Evolutionary conservation across 2,329 filamentous ascomycete genomes (phyloP).

Genomic region (Talaromyces sp.): DNA sequence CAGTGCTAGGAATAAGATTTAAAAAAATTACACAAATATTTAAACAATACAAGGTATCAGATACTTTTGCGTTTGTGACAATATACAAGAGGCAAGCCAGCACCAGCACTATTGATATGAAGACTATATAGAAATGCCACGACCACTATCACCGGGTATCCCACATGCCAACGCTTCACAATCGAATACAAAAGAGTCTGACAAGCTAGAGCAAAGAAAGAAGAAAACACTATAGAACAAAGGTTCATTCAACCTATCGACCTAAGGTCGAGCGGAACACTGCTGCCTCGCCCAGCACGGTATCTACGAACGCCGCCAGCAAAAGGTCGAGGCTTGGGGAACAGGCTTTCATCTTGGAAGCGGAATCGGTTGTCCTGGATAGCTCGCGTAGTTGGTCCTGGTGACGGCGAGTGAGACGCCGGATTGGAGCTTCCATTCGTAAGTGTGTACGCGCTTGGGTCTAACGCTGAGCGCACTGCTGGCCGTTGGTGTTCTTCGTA

Average conservation of each 20-base stretch:
- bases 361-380: conserved; percentile 72
- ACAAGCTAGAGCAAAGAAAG: not conserved
- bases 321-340: conserved; percentile 83
- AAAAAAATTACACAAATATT: not conserved
- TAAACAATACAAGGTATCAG: not conserved
- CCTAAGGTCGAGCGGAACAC: conserved; percentile 79
- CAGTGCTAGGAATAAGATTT: not conserved
- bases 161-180: not conserved
- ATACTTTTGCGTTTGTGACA: not conserved
- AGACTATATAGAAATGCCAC: not conserved
- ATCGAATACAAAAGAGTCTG: not conserved
- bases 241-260: conserved; percentile 24
- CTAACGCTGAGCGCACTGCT: conserved; percentile 58
- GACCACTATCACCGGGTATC: not conserved
- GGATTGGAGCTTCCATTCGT: conserved; percentile 51
- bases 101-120: not conserved
- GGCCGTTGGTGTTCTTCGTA: conserved; percentile 33
- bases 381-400: conserved; percentile 47
- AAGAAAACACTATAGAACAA: not conserved
- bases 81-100: not conserved
- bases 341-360: conserved; percentile 73
- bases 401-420: conserved; percentile 18
- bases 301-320: conserved; percentile 70
- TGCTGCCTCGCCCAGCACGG: conserved; percentile 85
- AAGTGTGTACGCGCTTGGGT: conserved; percentile 71